Evolutionary conservation across 2,329 filamentous ascomycete genomes (phyloP), one percentile per base, ranked within the genome.

Genomic region (Lasiodiplodia gonubiensis): DNA sequence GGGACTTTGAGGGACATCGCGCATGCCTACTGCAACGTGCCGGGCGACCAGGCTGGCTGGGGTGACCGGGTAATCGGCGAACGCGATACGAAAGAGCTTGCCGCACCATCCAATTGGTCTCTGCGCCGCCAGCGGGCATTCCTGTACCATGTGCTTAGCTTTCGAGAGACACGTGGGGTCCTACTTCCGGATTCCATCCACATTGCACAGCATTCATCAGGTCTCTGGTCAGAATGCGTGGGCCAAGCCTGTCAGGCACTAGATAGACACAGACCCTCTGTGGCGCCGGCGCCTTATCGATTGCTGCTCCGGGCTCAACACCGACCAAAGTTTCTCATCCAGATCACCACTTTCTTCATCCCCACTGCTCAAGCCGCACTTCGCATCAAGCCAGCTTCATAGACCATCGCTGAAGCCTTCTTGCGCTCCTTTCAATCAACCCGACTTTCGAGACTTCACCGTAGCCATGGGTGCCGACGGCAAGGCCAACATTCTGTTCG

Each of bases 401-500:
- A 30, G 18, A 23, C 39, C 12, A 16, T 27, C n/a, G 8, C 12
- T n/a, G 33, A 11, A 23, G 3, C 16, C 25, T 2, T 18, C 8
- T 11, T 12, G 16, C 27, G 25, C 11, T 5, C 18, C n/a, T 12
- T 23, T 23, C 39, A 18, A 48, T 18, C 25, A 10, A 12, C 21
- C 23, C 11, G 14, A n/a, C 4, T 11, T 12, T 42, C 18, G 6
- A 16, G 21, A 21, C 18, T 23, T 35, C 27, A 23, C 53, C 53
- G 11, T 11, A 25, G 25, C 12, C 53, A 49, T 70, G 68, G 46
- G 70, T 33, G 27, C 39, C 64, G 52, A 66, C 37, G 64, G 48
- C 37, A 74, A 74, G 54, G 75, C 92, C 66, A 93, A 90, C 2
- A 91, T 98, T 46, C 87, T 98, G 64, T 98, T 98, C 77, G 94